Conservation (phyloP, 768 basidiomycete species). For the Chalciporus piperatus region DNA sequence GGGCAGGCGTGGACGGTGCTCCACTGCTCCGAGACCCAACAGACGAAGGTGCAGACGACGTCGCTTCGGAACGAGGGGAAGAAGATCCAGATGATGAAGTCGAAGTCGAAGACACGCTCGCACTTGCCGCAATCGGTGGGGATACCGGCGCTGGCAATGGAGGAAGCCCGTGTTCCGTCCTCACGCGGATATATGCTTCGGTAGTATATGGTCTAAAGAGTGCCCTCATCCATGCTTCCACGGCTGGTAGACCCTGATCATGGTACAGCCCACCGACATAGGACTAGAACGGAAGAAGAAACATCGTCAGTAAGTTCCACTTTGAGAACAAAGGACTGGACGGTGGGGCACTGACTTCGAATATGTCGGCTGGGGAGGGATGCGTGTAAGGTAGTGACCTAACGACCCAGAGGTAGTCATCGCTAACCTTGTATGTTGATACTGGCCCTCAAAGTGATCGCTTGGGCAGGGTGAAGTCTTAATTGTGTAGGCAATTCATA, state of each 20-base stretch:
- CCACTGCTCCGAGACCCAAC: neutral
- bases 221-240: slow-evolving; percentile 55
- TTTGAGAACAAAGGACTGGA: neutral
- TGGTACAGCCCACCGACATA: slow-evolving; percentile 77
- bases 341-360: slow-evolving; percentile 53
- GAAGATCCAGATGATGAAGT: slow-evolving; percentile 4
- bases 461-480: slow-evolving; percentile 68
- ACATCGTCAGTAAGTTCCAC: neutral
- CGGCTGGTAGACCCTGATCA: slow-evolving; percentile 61
- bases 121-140: slow-evolving; percentile 17
- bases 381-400: slow-evolving; percentile 5
- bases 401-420: neutral
- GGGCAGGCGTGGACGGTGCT: slow-evolving; percentile 10
- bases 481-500: slow-evolving; percentile 65
- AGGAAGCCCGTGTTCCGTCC: slow-evolving; percentile 64
- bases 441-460: slow-evolving; percentile 67
- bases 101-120: slow-evolving; percentile 20
- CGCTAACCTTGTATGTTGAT: slow-evolving; percentile 65
- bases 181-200: slow-evolving; percentile 61
- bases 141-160: slow-evolving; percentile 34
- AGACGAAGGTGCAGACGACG: neutral
- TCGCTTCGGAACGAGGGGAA: neutral
- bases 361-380: slow-evolving; percentile 58
- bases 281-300: slow-evolving; percentile 41
- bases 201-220: slow-evolving; percentile 63